phyloP scores from a whole-genome alignment of 2,329 filamentous ascomycete genomes.

The Pseudogymnoascus destructans region DNA sequence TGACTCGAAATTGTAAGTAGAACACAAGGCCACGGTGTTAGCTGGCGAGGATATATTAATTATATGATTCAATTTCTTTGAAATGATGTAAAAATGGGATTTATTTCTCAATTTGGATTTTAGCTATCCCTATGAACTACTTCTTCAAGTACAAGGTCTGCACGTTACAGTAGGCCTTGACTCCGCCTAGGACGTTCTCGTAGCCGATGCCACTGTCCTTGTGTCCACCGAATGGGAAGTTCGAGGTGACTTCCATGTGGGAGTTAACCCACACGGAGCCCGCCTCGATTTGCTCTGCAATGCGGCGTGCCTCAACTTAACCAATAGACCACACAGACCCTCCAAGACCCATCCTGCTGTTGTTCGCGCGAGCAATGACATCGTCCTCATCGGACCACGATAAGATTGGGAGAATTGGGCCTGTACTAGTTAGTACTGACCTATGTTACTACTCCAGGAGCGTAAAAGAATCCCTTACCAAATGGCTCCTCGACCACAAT shows the following conservation, averaged over 20 bases:
- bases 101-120: not conserved
- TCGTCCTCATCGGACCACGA: slow-evolving; percentile 48
- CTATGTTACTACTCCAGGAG: not conserved
- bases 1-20: slow-evolving; percentile 4
- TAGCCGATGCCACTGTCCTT: slow-evolving; percentile 26
- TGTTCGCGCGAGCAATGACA: slow-evolving; percentile 43
- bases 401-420: slow-evolving; percentile 49
- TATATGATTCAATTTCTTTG: not conserved
- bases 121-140: not conserved
- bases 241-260: slow-evolving; percentile 33
- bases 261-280: slow-evolving; percentile 51
- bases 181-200: slow-evolving; percentile 15
- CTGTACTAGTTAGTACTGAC: slow-evolving; percentile 25
- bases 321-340: slow-evolving; percentile 46
- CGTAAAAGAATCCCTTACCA: slow-evolving; percentile 22
- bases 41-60: not conserved
- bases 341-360: slow-evolving; percentile 39
- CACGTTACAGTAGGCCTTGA: slow-evolving; percentile 17
- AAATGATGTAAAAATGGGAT: not conserved
- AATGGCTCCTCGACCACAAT: slow-evolving; percentile 47
- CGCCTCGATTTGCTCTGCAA: slow-evolving; percentile 41
- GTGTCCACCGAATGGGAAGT: slow-evolving; percentile 27
- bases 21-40: not conserved
- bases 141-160: slow-evolving; percentile 17
- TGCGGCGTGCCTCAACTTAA: slow-evolving; percentile 34